Base-by-base conservation (phyloP, 441 rosid genomes). In the Raphanus hybrid region DNA sequence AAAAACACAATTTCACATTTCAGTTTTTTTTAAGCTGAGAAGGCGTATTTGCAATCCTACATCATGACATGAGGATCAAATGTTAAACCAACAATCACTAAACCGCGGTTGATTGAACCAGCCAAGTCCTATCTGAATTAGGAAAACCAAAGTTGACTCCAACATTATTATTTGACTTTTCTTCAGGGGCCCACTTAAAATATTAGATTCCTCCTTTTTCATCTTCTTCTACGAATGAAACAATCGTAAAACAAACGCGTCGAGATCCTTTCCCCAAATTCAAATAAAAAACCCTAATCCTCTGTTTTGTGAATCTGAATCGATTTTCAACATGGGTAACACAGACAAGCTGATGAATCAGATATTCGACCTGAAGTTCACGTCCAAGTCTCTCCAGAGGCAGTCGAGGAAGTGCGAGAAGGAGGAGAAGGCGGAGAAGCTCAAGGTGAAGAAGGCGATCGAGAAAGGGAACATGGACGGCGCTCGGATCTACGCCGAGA, bases 381-480 rank as follows among this genome's bases (percentile, higher is more conserved):
- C 34, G 34, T 35, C 39, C 8, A 35, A 7, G 8, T 35, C 8
- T 35, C 39, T 35, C 39, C 39, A 35, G 8, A 35, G 39, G 39
- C 39, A 35, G 8, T 35, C 39, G 8, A 35, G 39, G 39, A 35
- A 35, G 39, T 76, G 75, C 57, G 34, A 29, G 34, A 29, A 29
- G 34, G 34, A 29, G 34, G 80, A 76, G 75, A 76, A 76, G 68
- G 80, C 70, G 9, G 80, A 76, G 80, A 76, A 35, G 8, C 39
- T 35, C 39, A 35, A 35, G 39, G 39, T 35, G n/a, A 93, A 93
- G 84, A 93, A 93, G 79, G 98, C 97, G 67, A 93, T 77, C 59
- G 97, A 93, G 90, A 93, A 91, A 67, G 98, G 98, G 0, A 93
- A 93, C 82, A 84, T 91, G 92, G 97, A 93, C 64, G 98, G 98